These are phyloP conservation scores for Naganishia randhawae DNA, from an alignment of 768 basidiomycete genomes.

Conservation along the genomic window DNA sequence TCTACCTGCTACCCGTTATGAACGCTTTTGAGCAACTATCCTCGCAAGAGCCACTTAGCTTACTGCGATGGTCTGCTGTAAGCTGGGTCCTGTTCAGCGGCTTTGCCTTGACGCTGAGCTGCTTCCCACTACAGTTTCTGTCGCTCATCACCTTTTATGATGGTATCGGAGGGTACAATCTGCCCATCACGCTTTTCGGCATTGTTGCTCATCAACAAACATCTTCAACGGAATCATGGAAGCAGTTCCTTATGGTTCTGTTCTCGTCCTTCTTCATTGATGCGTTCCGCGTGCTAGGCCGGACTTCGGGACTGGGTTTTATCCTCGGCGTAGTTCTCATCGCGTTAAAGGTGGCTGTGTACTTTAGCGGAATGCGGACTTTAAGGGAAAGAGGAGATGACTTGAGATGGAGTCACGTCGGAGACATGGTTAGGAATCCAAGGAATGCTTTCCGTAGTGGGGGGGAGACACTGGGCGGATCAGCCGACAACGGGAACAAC, in stretches of 20 bases:
- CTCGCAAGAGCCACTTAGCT: conserved; percentile 6
- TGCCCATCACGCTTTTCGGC: conserved; percentile 26
- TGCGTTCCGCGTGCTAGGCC: conserved; percentile 7
- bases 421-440: conserved; percentile 18
- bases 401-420: conserved; percentile 4
- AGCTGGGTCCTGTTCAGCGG: background rate
- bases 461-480: background rate
- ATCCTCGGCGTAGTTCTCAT: conserved; percentile 10
- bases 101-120: background rate
- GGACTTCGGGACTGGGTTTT: conserved; percentile 13
- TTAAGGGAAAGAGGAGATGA: conserved; percentile 26
- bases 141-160: conserved; percentile 23
- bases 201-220: conserved; percentile 25
- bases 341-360: conserved; percentile 25
- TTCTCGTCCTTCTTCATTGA: conserved; percentile 27
- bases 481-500: conserved; percentile 17
- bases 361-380: conserved; percentile 25
- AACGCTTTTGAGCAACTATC: conserved; percentile 2
- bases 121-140: background rate
- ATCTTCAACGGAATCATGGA: background rate
- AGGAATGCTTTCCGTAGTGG: conserved; percentile 15
- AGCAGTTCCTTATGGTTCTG: conserved; percentile 27
- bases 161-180: conserved; percentile 24
- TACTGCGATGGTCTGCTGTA: conserved; percentile 14
- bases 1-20: background rate